Evolutionary conservation across 2,329 filamentous ascomycete species (phyloP).

Genomic region (Bipolaris victoriae): DNA sequence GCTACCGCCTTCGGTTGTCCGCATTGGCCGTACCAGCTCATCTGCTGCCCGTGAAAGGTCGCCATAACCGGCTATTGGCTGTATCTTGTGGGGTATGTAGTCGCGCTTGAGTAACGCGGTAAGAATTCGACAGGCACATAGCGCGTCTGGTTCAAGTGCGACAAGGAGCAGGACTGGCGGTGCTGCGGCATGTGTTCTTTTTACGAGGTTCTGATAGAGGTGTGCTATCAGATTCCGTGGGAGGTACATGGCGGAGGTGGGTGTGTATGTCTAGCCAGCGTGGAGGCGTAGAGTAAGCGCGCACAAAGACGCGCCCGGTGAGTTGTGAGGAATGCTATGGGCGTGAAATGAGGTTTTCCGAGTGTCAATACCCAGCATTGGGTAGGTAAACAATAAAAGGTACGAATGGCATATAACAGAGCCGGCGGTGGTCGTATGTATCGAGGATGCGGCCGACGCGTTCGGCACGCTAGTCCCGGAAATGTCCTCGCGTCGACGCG

Average conservation of each 20-base stretch:
- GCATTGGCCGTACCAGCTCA: conserved; percentile 84
- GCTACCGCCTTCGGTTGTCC: conserved; percentile 79
- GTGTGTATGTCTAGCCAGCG: conserved; percentile 23
- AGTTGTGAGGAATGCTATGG: conserved; percentile 22
- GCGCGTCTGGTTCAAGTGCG: conserved; percentile 90
- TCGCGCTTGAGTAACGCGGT: conserved; percentile 94
- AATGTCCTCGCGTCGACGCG: conserved; percentile 21
- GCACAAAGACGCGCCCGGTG: conserved; percentile 35
- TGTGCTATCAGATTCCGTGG: conserved; percentile 87
- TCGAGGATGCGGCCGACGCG: conserved; percentile 29
- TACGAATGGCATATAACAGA: conserved; percentile 19
- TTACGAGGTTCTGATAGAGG: conserved; percentile 87
- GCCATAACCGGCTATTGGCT: conserved; percentile 89
- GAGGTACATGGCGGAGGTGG: conserved; percentile 76
- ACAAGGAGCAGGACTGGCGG: conserved; percentile 91
- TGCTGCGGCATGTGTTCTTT: conserved; percentile 85
- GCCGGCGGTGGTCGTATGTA: conserved; percentile 24
- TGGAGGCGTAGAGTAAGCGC: conserved; percentile 24
- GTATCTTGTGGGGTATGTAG: conserved; percentile 97
- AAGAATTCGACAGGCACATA: conserved; percentile 94
- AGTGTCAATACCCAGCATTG: conserved; percentile 15
- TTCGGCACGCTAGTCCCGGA: conserved; percentile 27
- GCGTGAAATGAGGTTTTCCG: conserved; percentile 24
- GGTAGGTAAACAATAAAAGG: conserved; percentile 25
- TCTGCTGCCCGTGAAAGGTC: conserved; percentile 82